Percentiles rank a stretch among this genome's conserved stretches.
These are phyloP conservation scores for Penicillium sp. DNA, from an alignment of 2,329 filamentous ascomycete genomes.

Conservation along the genomic window DNA sequence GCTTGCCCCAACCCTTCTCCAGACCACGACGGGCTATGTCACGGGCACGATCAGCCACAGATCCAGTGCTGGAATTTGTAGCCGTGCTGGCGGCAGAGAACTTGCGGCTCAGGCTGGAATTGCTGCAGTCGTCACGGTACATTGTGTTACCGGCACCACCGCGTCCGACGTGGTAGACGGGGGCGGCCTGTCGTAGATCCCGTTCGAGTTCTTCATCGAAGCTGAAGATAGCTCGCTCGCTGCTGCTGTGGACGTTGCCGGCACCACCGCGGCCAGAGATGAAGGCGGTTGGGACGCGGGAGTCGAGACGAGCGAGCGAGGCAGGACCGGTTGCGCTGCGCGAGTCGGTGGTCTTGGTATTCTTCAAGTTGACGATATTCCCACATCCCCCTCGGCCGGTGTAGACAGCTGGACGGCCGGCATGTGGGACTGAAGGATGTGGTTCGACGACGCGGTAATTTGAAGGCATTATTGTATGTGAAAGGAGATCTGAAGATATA, in stretches of 20 bases:
- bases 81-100: constrained; percentile 36
- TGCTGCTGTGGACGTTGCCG: constrained; percentile 54
- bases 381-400: constrained; percentile 59
- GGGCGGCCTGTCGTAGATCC: constrained; percentile 55
- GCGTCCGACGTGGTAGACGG: constrained; percentile 63
- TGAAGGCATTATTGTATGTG: constrained; percentile 31
- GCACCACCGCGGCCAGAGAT: constrained; percentile 54
- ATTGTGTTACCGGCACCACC: constrained; percentile 59
- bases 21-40: constrained; percentile 37
- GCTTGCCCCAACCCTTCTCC: constrained; percentile 42
- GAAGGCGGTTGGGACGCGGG: constrained; percentile 41
- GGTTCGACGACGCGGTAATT: constrained; percentile 60
- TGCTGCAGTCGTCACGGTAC: constrained; percentile 27
- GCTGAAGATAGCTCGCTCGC: constrained; percentile 61
- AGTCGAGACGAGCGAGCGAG: constrained; percentile 51
- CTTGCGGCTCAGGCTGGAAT: constrained; percentile 34
- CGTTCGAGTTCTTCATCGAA: constrained; percentile 65
- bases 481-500: constrained; percentile 6
- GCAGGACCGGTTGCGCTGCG: constrained; percentile 46
- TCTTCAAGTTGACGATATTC: constrained; percentile 55
- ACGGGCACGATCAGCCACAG: constrained; percentile 34
- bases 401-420: constrained; percentile 49
- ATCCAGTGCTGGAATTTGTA: constrained; percentile 38
- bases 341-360: constrained; percentile 51
- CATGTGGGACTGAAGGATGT: constrained; percentile 56